Base-by-base conservation (phyloP, 176 grass and related monocot species). In the Oropetium thomaeum region DNA sequence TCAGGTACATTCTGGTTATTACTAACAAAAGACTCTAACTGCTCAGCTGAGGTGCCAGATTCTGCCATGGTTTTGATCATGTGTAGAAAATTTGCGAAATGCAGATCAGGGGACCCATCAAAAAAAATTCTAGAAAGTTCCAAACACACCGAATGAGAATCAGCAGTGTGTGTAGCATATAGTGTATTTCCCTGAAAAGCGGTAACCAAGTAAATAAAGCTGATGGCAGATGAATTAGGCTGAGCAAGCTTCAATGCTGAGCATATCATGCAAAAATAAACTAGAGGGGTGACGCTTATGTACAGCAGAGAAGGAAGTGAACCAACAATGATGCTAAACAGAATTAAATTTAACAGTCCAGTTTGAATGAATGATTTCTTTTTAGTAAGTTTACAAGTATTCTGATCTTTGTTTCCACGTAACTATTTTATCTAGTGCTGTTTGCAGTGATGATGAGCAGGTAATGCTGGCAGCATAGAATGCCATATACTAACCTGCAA, bases 51-150 rank as follows among this genome's bases (percentile, higher is more conserved):
- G 72, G 86, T 85, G 45, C 95, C 95, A 83, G 91, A 85, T 63
- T 86, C 75, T 52, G 75, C 83, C 88, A 92, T 98, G 32, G 86
- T 88, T 79, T 83, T 92, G 62, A 98, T 75, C 89, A 94, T 94
- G 84, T 86, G 89, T 71, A 98, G 76, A 83, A 98, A 94, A 76
- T 94, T 98, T 28, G 95, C 86, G 35, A 94, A 94, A 61, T 87
- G 91, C 44, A 92, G 79, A 71, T 98, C 81, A 83, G 91, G 47
- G 19, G 91, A 94, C 57, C 95, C 95, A 83, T 87, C 86, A 79
- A 98, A 90, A 73, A 98, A 94, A 63, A 98, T 61, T 74, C 95
- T 88, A 62, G 95, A 98, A 15, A 94, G 76, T 67, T 98, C 95
- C 71, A 98, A 68, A 82, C 91, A 92, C 35, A 98, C 52, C 27